Conservation (phyloP, 805 yeast species). For the Nakazawaea ishiwadae region DNA sequence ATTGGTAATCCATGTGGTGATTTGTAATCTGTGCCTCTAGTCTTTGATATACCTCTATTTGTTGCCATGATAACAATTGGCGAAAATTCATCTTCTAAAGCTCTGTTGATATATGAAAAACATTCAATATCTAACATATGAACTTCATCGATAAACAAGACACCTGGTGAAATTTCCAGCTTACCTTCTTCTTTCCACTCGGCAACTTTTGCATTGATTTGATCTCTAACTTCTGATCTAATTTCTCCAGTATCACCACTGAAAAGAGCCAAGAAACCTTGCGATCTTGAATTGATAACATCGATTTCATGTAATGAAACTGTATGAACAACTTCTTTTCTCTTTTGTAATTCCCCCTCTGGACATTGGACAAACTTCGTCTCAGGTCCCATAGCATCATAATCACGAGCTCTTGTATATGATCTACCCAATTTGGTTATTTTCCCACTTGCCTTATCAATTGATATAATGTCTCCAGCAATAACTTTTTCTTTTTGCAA, state of each 20-base stretch:
- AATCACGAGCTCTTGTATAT: constrained; percentile 92
- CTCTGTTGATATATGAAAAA: constrained; percentile 92
- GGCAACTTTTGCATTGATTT: constrained; percentile 93
- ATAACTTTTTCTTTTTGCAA: constrained; percentile 90
- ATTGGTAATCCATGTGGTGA: constrained; percentile 98
- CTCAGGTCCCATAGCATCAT: constrained; percentile 98
- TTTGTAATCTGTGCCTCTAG: constrained; percentile 89
- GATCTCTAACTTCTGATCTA: constrained; percentile 91
- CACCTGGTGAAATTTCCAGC: constrained; percentile 97
- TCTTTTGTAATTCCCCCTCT: constrained; percentile 95
- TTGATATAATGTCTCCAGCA: constrained; percentile 95
- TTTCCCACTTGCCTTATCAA: constrained; percentile 93
- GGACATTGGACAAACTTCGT: constrained; percentile 98
- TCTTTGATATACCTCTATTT: constrained; percentile 89
- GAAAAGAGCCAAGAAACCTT: constrained; percentile 93
- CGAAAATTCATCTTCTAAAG: constrained; percentile 92
- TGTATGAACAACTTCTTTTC: constrained; percentile 94
- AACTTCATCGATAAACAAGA: constrained; percentile 94
- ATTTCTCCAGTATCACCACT: constrained; percentile 98
- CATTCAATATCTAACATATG: constrained; percentile 98
- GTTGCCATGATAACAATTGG: constrained; percentile 99
- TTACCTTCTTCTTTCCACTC: constrained; percentile 99
- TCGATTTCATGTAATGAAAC: constrained; percentile 98
- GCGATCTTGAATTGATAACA: constrained; percentile 95
- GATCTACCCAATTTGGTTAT: constrained; percentile 94